These are phyloP conservation scores for Pelargonium exstipulatum DNA, from an alignment of 441 rosid species.

Conservation along the genomic window DNA sequence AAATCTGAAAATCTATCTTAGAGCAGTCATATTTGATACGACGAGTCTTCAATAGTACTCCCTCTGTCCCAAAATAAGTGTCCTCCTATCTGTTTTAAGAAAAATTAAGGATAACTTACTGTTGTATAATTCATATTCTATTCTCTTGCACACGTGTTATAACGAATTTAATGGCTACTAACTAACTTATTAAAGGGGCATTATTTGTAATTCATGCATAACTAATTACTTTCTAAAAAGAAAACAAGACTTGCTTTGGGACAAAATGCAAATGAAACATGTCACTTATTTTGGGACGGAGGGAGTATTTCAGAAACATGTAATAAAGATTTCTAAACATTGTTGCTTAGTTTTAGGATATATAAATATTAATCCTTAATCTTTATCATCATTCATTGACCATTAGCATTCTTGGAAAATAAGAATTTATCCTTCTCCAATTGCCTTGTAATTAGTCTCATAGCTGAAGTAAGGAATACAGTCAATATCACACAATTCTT, in stretches of 20 bases:
- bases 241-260: too few relatives aligned
- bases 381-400: background rate
- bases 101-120: too few relatives aligned
- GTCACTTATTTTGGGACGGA: background rate
- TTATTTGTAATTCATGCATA: too few relatives aligned
- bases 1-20: background rate
- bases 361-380: slow-evolving; percentile 3
- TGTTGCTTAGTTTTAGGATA: background rate
- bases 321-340: background rate
- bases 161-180: too few relatives aligned
- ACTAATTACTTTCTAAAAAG: too few relatives aligned
- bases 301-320: background rate
- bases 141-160: too few relatives aligned
- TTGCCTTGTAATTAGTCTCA: background rate
- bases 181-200: too few relatives aligned
- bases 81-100: too few relatives aligned
- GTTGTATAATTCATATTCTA: too few relatives aligned
- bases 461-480: background rate
- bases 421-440: background rate
- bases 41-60: background rate
- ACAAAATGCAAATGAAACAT: too few relatives aligned
- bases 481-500: background rate
- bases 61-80: too few relatives aligned
- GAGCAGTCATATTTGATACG: background rate
- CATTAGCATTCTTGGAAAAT: background rate